A percentile compares a stretch with the other conserved stretches of the same genome.
These are phyloP conservation scores for Xylariales sp. DNA, from an alignment of 2,329 filamentous ascomycete species.

Conservation along the genomic window DNA sequence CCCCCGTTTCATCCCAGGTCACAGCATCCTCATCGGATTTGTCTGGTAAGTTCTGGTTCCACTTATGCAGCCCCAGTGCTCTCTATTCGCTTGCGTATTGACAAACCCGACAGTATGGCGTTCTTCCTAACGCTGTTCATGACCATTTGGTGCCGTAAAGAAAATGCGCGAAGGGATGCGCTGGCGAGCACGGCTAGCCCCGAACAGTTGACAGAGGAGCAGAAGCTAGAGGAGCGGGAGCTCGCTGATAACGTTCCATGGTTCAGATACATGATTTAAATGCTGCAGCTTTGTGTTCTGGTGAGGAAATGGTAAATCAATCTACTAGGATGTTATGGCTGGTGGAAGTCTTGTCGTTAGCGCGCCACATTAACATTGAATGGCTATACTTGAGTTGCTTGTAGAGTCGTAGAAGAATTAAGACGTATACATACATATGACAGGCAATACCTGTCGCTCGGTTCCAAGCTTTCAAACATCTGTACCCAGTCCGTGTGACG, in stretches of 20 bases:
- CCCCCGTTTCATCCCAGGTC: conserved; percentile 29
- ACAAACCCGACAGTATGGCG: conserved; percentile 17
- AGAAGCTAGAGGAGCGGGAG: conserved; percentile 23
- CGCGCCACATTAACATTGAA: too few species aligned
- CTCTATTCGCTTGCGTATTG: background rate
- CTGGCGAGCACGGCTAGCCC: conserved; percentile 9
- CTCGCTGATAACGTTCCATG: conserved; percentile 25
- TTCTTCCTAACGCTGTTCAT: conserved; percentile 27
- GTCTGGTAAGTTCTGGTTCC: conserved; percentile 15
- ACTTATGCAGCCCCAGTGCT: background rate
- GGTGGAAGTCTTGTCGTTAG: too few species aligned
- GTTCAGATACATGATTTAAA: conserved; percentile 25
- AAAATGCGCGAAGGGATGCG: conserved; percentile 25
- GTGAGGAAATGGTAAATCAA: too few species aligned
- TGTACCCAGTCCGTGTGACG: too few species aligned
- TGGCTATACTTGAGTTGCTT: too few species aligned
- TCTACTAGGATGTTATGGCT: too few species aligned
- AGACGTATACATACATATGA: too few species aligned
- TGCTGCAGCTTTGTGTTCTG: too few species aligned
- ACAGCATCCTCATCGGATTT: conserved; percentile 28
- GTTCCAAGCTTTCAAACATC: too few species aligned
- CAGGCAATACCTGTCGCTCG: too few species aligned
- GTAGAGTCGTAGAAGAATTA: too few species aligned
- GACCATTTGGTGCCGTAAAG: conserved; percentile 23
- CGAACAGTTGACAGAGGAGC: conserved; percentile 20